Evolutionary conservation across 192 early-diverging fungal genomes (phyloP), one percentile per base, ranked within the genome.

Genomic region (Backusella parvicylindrica): DNA sequence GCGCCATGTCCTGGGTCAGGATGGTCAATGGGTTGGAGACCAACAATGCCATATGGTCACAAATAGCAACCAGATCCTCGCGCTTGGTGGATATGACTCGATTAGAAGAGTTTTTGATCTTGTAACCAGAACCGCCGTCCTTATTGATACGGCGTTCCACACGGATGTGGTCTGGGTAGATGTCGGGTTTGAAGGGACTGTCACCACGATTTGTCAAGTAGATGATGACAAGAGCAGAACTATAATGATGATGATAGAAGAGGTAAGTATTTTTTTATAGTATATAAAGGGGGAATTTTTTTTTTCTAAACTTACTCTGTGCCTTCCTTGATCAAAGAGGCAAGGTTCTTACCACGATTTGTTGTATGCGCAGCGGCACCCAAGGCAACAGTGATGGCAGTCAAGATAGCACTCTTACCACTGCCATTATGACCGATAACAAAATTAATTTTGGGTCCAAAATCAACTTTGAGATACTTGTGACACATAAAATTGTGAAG

Each of bases 401-500:
- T 97, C 36, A 99, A 83, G 68, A 98, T 94, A 33, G 97, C 96
- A 78, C 92, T 94, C 82, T 99, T 99, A n/a, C 98, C 98, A 90
- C 92, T 95, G 68, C 97, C 98, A 78, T 98, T 99, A 73, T 98
- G 95, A 12, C 98, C 98, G 67, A 95, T 94, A 37, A 99, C 91
- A 83, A 99, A 99, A 82, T 99, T 98, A 67, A 99, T 90, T 64
- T 94, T 92, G 6, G 94, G 90, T 30, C 91, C 89, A 71, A 99
- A 91, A 43, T 87, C 75, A 2, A 98, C 90, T 21, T 86, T 85
- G 7, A 96, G 86, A 49, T 86, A 89, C 36, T 91, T 88, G 83
- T 99, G 98, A 79, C 97, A 98, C 95, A 99, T 97, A 82, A 98
- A 98, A 76, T 99, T 94, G 23, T 85, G 78, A 15, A 99, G 84